Conservation (phyloP, 192 early-diverging fungal genomes). For the Backusella sp. region DNA sequence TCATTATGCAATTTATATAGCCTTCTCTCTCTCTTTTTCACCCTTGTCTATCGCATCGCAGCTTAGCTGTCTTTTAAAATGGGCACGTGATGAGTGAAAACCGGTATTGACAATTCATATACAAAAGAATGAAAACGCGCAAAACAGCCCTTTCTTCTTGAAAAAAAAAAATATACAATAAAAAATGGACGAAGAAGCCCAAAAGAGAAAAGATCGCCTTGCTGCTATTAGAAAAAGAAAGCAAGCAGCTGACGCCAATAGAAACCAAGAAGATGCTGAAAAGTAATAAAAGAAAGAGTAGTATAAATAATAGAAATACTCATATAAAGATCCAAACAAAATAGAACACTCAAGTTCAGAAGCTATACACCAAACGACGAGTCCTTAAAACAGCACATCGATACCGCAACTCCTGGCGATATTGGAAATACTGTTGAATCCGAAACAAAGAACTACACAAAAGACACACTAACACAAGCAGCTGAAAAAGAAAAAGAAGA, state of each 20-base stretch:
- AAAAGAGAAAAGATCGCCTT: conserved; percentile 67
- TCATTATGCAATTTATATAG: too few species aligned
- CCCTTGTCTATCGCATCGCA: neutral
- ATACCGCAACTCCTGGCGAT: conserved; percentile 46
- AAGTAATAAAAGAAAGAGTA: conserved; percentile 10
- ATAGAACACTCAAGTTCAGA: conserved; percentile 42
- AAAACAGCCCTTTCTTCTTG: neutral
- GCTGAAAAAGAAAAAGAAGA: conserved; percentile 57
- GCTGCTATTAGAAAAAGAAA: conserved; percentile 60
- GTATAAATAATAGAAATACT: conserved; percentile 14
- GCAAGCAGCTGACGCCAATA: conserved; percentile 19
- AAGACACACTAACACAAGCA: conserved; percentile 52
- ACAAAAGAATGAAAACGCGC: neutral
- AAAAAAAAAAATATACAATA: too few species aligned
- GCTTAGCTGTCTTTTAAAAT: neutral
- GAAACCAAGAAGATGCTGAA: conserved; percentile 27
- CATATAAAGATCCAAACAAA: neutral
- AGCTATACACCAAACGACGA: conserved; percentile 55
- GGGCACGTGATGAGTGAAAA: neutral
- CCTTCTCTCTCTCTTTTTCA: neutral
- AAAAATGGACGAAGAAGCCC: conserved; percentile 58
- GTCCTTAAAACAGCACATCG: conserved; percentile 39
- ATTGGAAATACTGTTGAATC: conserved; percentile 53
- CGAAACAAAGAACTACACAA: conserved; percentile 48
- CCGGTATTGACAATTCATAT: too few species aligned